Conservation (phyloP, 306 rosid species). For the Fragaria iinumae region DNA sequence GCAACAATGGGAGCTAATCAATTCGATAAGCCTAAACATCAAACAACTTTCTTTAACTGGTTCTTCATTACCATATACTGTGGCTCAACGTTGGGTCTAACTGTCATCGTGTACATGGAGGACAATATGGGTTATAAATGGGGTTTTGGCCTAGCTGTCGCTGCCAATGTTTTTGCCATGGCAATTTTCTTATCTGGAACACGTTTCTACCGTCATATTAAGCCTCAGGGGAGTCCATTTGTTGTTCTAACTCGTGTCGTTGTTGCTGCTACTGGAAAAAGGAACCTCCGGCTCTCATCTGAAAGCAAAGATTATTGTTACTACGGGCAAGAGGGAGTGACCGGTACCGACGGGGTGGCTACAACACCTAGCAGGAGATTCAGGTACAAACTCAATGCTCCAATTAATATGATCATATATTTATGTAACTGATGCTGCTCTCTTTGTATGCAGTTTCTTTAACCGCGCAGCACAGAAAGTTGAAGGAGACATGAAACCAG, state of each 20-base stretch:
- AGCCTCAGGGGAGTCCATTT: slow-evolving; percentile 36
- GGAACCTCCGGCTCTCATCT: slow-evolving; percentile 30
- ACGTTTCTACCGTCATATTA: slow-evolving; percentile 29
- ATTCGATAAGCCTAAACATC: slow-evolving; percentile 32
- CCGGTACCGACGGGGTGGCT: not conserved
- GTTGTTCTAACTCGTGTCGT: slow-evolving; percentile 32
- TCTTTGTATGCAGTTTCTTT: not conserved
- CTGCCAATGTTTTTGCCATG: slow-evolving; percentile 18
- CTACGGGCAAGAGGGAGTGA: not conserved
- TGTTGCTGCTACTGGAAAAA: slow-evolving; percentile 35
- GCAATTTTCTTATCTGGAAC: slow-evolving; percentile 32
- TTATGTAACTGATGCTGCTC: not conserved
- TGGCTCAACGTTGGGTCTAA: slow-evolving; percentile 9
- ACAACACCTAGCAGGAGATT: slow-evolving; percentile 32
- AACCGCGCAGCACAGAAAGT: slow-evolving; percentile 13
- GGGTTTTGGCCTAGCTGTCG: slow-evolving; percentile 42
- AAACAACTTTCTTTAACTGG: slow-evolving; percentile 45
- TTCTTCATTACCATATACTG: slow-evolving; percentile 30
- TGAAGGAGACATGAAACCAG: slow-evolving; percentile 44
- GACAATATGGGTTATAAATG: slow-evolving; percentile 37
- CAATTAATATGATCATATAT: too few species aligned
- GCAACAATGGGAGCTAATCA: slow-evolving; percentile 52
- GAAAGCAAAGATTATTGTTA: slow-evolving; percentile 24
- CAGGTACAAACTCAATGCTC: slow-evolving; percentile 23
- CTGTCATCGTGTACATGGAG: slow-evolving; percentile 38